Evolutionary conservation across 495 filamentous ascomycete species (phyloP).

Genomic region (Physcia stellaris): DNA sequence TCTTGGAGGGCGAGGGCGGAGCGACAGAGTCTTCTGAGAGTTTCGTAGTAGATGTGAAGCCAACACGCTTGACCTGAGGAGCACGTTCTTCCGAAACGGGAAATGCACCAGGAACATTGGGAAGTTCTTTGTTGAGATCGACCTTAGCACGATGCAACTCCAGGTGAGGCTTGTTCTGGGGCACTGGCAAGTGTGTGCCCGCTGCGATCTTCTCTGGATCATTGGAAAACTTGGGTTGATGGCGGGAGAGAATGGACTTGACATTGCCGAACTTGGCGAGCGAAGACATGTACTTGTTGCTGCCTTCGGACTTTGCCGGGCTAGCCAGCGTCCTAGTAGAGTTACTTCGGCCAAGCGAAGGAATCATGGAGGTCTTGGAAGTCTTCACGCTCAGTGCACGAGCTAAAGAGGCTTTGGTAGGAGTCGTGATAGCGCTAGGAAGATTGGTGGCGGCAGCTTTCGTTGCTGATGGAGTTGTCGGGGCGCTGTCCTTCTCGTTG

Average conservation of each 20-base stretch:
- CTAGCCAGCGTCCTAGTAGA: slow-evolving; percentile 22
- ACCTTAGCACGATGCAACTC: no score
- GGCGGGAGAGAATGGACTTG: slow-evolving; percentile 49
- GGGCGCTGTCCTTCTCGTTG: no score
- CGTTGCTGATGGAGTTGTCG: slow-evolving; percentile 20
- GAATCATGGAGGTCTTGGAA: slow-evolving; percentile 38
- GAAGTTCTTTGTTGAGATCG: slow-evolving; percentile 33
- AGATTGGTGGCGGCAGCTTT: slow-evolving; percentile 24
- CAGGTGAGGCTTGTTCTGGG: slow-evolving; percentile 29
- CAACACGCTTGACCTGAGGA: slow-evolving; percentile 42
- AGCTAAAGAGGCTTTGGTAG: slow-evolving; percentile 65
- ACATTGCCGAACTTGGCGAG: slow-evolving; percentile 20
- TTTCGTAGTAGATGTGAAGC: slow-evolving; percentile 42
- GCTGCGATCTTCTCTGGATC: slow-evolving; percentile 47
- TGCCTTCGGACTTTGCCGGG: slow-evolving; percentile 13
- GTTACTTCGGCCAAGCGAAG: slow-evolving; percentile 36
- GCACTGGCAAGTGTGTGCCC: slow-evolving; percentile 42
- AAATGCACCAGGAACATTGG: slow-evolving; percentile 16
- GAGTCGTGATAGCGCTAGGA: slow-evolving; percentile 50
- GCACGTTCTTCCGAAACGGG: slow-evolving; percentile 20
- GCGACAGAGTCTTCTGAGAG: slow-evolving; percentile 23
- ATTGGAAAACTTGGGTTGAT: slow-evolving; percentile 45
- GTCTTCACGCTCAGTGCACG: slow-evolving; percentile 48
- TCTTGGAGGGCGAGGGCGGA: slow-evolving; percentile 33
- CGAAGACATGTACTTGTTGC: slow-evolving; percentile 16